Evolutionary conservation across 345 rosid species (phyloP).

Genomic region (Syzygium jambos): DNA sequence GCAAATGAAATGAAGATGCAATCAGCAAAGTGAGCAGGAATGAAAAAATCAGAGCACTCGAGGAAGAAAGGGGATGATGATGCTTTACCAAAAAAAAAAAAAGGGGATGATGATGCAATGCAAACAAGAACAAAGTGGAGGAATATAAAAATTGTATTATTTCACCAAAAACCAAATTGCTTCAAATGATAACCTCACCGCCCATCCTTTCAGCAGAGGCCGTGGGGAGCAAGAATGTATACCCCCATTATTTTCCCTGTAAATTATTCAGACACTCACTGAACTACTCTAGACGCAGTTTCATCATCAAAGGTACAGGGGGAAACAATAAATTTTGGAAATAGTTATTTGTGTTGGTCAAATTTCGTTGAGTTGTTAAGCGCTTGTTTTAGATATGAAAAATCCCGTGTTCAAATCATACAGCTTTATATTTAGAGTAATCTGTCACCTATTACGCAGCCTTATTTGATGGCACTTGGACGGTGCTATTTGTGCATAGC

Average conservation of each 20-base stretch:
- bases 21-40: conserved; percentile 1
- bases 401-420: background rate
- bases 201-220: conserved; percentile 10
- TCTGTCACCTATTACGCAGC: background rate
- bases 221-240: conserved; percentile 3
- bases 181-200: conserved; percentile 15
- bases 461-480: background rate
- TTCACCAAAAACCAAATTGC: background rate
- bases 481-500: background rate
- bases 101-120: background rate
- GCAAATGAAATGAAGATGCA: conserved; percentile 10
- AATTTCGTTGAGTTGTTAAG: background rate
- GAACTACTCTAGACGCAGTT: background rate
- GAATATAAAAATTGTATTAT: background rate
- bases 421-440: background rate
- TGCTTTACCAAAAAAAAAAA: too few relatives aligned
- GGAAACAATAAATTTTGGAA: background rate
- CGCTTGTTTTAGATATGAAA: background rate
- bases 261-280: background rate
- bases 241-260: background rate
- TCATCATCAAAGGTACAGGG: background rate
- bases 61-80: background rate
- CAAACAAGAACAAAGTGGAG: background rate
- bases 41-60: background rate
- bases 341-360: background rate